These are phyloP conservation scores for Populus davidiana DNA, from an alignment of 345 rosid species.

Conservation along the genomic window DNA sequence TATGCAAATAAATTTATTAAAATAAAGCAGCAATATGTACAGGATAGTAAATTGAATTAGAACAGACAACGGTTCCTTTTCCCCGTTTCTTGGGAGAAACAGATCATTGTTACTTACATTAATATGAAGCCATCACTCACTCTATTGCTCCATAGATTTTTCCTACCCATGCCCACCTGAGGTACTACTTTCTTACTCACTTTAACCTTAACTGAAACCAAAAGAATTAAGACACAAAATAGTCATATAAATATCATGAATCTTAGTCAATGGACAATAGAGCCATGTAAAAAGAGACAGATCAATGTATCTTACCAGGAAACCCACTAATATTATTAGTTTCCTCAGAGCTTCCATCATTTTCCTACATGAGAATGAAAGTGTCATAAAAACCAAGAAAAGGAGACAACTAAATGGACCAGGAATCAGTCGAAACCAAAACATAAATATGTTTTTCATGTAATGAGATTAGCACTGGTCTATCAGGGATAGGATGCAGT, in stretches of 20 bases:
- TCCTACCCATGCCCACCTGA: constrained; percentile 36
- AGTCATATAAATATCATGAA: background rate
- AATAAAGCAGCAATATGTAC: background rate
- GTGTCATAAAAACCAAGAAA: background rate
- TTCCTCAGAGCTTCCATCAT: constrained; percentile 24
- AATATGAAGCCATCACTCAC: constrained; percentile 43
- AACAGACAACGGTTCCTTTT: background rate
- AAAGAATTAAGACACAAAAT: background rate
- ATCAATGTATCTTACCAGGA: constrained; percentile 22
- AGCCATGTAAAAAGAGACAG: background rate
- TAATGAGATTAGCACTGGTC: too few species aligned
- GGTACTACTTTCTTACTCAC: constrained; percentile 34
- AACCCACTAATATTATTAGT: constrained; percentile 19
- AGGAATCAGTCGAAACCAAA: background rate
- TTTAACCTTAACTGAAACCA: constrained; percentile 50
- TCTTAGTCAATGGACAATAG: background rate
- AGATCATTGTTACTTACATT: constrained; percentile 36
- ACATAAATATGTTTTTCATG: background rate
- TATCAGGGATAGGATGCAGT: background rate
- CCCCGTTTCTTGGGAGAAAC: background rate
- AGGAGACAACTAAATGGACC: background rate
- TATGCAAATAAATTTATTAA: background rate
- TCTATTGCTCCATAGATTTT: constrained; percentile 35
- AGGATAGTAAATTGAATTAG: background rate
- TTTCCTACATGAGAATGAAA: constrained; percentile 23